Conservation (phyloP, 2,329 filamentous ascomycete genomes). For the Calonectria pseudoreteaudii region DNA sequence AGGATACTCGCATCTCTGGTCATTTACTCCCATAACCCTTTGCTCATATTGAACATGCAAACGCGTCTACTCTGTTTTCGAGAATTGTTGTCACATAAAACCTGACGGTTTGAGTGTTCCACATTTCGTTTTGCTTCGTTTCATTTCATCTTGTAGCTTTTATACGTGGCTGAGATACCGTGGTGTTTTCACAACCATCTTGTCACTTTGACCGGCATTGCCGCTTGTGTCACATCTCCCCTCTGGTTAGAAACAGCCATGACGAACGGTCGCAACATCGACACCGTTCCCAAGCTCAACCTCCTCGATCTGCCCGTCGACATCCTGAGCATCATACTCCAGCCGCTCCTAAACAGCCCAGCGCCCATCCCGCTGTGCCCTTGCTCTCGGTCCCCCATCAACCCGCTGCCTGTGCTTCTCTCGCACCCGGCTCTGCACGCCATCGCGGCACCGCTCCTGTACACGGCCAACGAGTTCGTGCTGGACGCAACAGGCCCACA, state of each 20-base stretch:
- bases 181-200: not conserved
- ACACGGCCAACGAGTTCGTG: constrained; percentile 46
- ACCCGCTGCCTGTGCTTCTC: constrained; percentile 46
- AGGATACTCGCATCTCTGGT: not conserved
- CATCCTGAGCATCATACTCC: constrained; percentile 46
- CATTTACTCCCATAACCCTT: not conserved
- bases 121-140: not conserved
- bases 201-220: not conserved
- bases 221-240: not conserved
- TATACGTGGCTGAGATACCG: not conserved
- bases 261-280: constrained; percentile 3
- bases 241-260: constrained; percentile 7
- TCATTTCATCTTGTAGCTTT: not conserved
- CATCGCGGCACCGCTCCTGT: constrained; percentile 48
- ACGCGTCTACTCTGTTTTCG: not conserved
- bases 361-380: constrained; percentile 44
- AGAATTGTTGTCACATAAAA: not conserved
- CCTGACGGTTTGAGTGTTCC: not conserved
- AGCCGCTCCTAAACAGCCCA: constrained; percentile 43
- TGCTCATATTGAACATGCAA: not conserved
- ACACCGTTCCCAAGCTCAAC: constrained; percentile 33
- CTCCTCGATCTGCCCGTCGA: constrained; percentile 51
- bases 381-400: constrained; percentile 38
- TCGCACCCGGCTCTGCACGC: constrained; percentile 48
- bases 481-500: constrained; percentile 45